Percentiles rank a stretch among this genome's conserved stretches.
Evolutionary conservation across 176 grass and related monocot species (phyloP).

Genomic region (Ensete glaucum): DNA sequence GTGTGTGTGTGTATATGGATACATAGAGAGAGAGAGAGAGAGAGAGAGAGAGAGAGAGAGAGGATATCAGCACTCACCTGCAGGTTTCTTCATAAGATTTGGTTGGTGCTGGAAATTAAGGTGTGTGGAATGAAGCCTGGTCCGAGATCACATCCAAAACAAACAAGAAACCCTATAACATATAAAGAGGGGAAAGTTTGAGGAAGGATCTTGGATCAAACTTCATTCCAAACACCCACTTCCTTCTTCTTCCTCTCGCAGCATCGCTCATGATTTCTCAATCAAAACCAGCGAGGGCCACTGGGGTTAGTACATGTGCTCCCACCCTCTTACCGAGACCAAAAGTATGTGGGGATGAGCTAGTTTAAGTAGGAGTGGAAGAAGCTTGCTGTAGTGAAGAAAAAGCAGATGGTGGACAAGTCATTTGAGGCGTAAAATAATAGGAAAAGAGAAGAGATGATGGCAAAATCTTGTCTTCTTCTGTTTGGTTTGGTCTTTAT

Average conservation of each 20-base stretch:
- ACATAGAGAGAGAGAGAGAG: too few relatives aligned
- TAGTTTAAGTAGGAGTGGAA: neutral
- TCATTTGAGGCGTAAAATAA: neutral
- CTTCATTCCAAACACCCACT: slow-evolving; percentile 41
- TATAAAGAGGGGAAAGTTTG: neutral
- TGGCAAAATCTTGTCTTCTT: neutral
- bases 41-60: too few relatives aligned
- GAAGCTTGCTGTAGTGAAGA: neutral
- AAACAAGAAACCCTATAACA: neutral
- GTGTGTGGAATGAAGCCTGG: slow-evolving; percentile 50
- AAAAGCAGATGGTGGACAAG: neutral
- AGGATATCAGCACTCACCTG: neutral
- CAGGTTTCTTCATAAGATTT: neutral
- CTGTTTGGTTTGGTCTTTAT: neutral
- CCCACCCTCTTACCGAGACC: neutral
- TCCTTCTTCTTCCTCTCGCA: slow-evolving; percentile 4
- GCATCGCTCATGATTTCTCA: too few relatives aligned
- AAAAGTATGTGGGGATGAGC: neutral
- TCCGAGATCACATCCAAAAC: slow-evolving; percentile 27
- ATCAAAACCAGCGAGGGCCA: too few relatives aligned
- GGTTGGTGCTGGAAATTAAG: neutral
- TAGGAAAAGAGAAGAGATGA: neutral
- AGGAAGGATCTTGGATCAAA: slow-evolving; percentile 36
- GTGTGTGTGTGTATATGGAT: too few relatives aligned
- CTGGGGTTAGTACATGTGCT: too few relatives aligned